Evolutionary conservation across 805 yeast species (phyloP).

Genomic region (Brettanomyces custersianus): DNA sequence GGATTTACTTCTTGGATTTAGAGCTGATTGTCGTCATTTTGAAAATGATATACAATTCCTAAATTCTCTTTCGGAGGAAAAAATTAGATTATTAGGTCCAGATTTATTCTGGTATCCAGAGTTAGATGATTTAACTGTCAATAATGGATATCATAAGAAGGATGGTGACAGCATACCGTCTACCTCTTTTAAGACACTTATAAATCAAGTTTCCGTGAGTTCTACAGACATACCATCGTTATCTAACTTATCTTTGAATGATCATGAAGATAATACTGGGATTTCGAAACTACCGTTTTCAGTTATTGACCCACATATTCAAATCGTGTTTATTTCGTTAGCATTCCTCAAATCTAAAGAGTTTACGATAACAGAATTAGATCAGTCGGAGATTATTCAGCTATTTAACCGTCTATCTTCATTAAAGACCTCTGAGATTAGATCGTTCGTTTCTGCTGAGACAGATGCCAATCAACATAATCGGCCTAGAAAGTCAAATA

Average conservation of each 20-base stretch:
- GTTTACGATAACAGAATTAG: conserved; percentile 72
- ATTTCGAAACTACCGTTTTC: conserved; percentile 42
- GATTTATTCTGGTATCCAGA: conserved; percentile 54
- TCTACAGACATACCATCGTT: conserved; percentile 22
- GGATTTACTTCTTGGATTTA: conserved; percentile 82
- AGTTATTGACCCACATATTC: conserved; percentile 63
- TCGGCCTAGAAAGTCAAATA: conserved; percentile 17
- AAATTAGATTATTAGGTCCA: conserved; percentile 35
- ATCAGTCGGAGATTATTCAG: conserved; percentile 82
- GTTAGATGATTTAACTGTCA: conserved; percentile 10
- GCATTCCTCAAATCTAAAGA: conserved; percentile 78
- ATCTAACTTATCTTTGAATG: conserved; percentile 9
- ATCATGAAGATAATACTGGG: conserved; percentile 10
- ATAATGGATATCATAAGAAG: conserved; percentile 2
- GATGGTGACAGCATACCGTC: conserved; percentile 10
- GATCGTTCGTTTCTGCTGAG: conserved; percentile 17
- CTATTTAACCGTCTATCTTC: conserved; percentile 53
- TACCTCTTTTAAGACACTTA: conserved; percentile 23
- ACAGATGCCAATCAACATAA: conserved; percentile 3
- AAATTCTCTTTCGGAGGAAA: conserved; percentile 13
- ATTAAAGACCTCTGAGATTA: conserved; percentile 23
- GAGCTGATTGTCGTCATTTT: conserved; percentile 28
- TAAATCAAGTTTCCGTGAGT: conserved; percentile 16
- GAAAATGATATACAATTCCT: conserved; percentile 19
- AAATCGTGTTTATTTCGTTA: conserved; percentile 64